phyloP scores from a whole-genome alignment of 768 basidiomycete genomes.

The Clavulina sp. region DNA sequence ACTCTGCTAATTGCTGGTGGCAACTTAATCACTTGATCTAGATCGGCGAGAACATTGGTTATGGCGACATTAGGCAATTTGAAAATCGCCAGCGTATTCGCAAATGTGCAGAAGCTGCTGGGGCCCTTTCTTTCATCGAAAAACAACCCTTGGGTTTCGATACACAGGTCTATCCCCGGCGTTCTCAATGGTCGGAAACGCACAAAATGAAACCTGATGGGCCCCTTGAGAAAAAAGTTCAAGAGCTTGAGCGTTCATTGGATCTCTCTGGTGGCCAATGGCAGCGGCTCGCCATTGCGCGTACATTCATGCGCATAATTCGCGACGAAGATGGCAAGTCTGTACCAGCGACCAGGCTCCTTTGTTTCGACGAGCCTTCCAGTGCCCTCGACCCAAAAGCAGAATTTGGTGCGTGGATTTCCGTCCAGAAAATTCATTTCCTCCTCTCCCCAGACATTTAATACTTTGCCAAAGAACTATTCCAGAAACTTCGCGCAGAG shows the following conservation, averaged over 20 bases:
- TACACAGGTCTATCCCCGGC: background rate
- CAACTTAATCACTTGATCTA: background rate
- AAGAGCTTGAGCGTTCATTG: background rate
- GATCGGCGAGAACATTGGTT: conserved; percentile 22
- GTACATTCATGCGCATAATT: conserved; percentile 36
- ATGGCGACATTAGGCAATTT: conserved; percentile 18
- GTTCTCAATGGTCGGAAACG: background rate
- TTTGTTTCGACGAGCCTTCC: background rate
- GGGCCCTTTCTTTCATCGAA: conserved; percentile 10
- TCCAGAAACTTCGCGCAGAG: conserved; percentile 3
- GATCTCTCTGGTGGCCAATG: background rate
- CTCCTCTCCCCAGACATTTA: no score
- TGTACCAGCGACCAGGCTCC: no score
- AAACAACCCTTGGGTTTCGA: conserved; percentile 8
- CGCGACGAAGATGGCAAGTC: conserved; percentile 30
- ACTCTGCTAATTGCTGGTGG: background rate
- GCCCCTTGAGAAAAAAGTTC: background rate
- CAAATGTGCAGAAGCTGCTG: conserved; percentile 7
- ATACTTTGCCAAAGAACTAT: no score
- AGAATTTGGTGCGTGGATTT: no score
- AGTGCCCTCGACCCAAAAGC: background rate
- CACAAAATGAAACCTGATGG: background rate
- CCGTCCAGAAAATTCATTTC: no score
- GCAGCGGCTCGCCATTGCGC: conserved; percentile 33
- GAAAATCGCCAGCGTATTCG: conserved; percentile 6